Evolutionary conservation across 495 filamentous ascomycete species (phyloP), one percentile per base, ranked within the genome.

Genomic region (Penicillium goetzii): DNA sequence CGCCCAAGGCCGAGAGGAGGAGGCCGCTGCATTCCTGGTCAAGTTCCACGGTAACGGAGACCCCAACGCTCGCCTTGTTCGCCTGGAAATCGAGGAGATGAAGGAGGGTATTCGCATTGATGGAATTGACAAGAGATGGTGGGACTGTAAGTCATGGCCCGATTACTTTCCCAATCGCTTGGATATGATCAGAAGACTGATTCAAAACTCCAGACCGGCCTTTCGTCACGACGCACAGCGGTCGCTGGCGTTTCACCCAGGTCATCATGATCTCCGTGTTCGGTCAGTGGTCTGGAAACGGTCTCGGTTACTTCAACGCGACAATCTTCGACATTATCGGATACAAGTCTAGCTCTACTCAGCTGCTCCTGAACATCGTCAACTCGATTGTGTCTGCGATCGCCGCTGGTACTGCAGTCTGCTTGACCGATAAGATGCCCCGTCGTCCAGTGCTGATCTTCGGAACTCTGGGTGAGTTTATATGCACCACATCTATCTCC

Each of bases 301-400:
- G 78, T 57, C 74, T 82, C 14, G 74, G 74, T 1, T 84, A 82
- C 70, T 83, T 82, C 70, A 78, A 84, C 67, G 64, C 76, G 12
- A 65, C 68, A 28, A 77, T 82, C 49, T 78, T 75, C 55, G 63
- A 77, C 41, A 72, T 68, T 17, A 65, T 80, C n/a, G 79, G 79
- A 33, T 76, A 81, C 61, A 74, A 68, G 7, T 64, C 65, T 50
- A 80, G 78, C 61, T 80, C 81, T 56, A 85, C 76, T n/a, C 85
- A 87, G 61, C 78, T 88, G 60, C 80, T 89, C 33, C 79, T 87
- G 62, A 89, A 88, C 65, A 76, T 84, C 51, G 78, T 90, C 61
- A 89, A 92, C 73, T 85, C 87, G 21, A 81, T 84, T 36, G 80
- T 91, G 40, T 85, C 84, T 17, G 89, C 91, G 64, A 73, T 87